Evolutionary conservation across 1,284 basidiomycete genomes (phyloP), one percentile per base, ranked within the genome.

Genomic region (Malassezia caprae): DNA sequence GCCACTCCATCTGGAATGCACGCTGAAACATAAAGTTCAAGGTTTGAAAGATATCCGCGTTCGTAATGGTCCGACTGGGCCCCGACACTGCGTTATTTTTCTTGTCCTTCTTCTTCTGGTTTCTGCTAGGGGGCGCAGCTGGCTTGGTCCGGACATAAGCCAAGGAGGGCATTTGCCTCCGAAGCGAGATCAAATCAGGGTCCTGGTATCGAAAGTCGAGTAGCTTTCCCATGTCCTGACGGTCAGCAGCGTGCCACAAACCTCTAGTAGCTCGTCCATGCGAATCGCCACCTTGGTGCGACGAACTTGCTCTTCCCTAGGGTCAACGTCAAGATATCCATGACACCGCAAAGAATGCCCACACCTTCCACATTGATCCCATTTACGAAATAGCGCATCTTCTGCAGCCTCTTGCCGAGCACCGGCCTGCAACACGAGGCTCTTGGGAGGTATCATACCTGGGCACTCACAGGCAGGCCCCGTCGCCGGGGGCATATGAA

Each of bases 241-340:
- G 34, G 21, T 48, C 11, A 27, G 17, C 46, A 13, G 11, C 24
- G 27, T 23, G 42, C 15, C 27, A 72, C 77, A 64, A 78, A 88
- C 88, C 81, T 89, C 82, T 39, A 91, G 77, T 49, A 88, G 74
- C 76, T 90, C 87, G 71, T 94, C 90, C 48, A 91, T 79, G 49
- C 87, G 80, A 50, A 87, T 81, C 2, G 88, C 89, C 8, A 88
- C 83, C 62, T 83, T 84, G 43, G 80, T 82, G 72, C 86, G 80
- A 39, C 90, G 80, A 28, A 60, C 65, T 44, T 65, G 58, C 63
- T 79, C 78, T 26, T 67, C 67, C 11, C 65, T 60, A 7, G 63
- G 64, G 12, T 76, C 68, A 12, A 70, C 68, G 7, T 52, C 56
- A 2, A 73, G 81, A 24, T 86, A 84, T 21, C 84, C 83, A 65